Conservation (phyloP, 345 rosid species). For the Syzygium aromaticum region DNA sequence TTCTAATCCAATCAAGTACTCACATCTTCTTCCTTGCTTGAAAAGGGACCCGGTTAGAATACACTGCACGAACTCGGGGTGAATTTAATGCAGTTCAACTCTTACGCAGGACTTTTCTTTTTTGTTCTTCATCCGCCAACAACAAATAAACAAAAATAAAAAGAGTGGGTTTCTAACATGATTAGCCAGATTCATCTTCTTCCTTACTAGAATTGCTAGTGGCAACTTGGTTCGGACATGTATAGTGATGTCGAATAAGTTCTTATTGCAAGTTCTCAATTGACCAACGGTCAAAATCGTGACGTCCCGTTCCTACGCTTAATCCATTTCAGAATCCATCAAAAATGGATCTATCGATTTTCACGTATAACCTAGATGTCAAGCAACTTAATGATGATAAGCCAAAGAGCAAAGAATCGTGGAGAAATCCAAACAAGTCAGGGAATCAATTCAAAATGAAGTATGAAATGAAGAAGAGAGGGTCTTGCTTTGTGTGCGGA, state of each 20-base stretch:
- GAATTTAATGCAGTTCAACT: not conserved
- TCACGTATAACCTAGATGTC: too few species aligned
- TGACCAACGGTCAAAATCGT: not conserved
- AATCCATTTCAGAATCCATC: not conserved
- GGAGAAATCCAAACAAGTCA: too few species aligned
- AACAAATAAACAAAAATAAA: not conserved
- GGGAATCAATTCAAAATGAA: too few species aligned
- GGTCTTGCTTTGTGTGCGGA: too few species aligned
- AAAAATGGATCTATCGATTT: too few species aligned
- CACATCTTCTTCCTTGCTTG: not conserved
- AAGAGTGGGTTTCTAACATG: not conserved
- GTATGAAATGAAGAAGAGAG: too few species aligned
- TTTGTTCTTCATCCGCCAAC: not conserved
- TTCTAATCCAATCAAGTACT: not conserved
- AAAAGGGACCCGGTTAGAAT: not conserved
- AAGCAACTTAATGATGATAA: too few species aligned
- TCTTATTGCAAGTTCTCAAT: not conserved
- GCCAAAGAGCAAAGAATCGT: too few species aligned
- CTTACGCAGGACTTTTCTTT: not conserved
- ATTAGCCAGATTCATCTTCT: not conserved
- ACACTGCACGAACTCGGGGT: not conserved
- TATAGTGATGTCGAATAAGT: not conserved
- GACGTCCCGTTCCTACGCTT: not conserved
- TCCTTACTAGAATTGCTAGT: not conserved
- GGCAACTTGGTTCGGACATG: not conserved